Evolutionary conservation across 805 yeast genomes (phyloP), one percentile per base, ranked within the genome.

Genomic region (Teunomyces aglyptinius): DNA sequence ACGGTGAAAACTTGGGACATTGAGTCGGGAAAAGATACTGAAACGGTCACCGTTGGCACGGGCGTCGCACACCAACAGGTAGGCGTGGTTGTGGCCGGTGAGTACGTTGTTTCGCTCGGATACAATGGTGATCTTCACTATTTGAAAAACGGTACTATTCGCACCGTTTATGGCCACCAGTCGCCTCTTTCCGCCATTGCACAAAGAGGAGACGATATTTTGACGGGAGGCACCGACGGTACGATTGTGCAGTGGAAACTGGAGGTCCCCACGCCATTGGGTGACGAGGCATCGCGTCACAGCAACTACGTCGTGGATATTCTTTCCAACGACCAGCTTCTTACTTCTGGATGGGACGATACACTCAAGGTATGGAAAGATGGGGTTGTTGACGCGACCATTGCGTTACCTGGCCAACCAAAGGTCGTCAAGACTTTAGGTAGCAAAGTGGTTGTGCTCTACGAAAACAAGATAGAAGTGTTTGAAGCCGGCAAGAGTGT

Each of bases 321-420:
- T 13, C 50, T 64, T 13, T 3, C 39, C 7, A 26, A 36, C 11
- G 19, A 15, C 11, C 45, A 31, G 54, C 44, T 67, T 5, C 57
- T 81, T 15, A 74, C 89, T n/a, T 72, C 81, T 16, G 95, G 91
- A 3, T 94, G 98, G 98, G 99, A 92, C 65, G 96, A 89, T 59
- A 80, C 80, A 11, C 57, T 90, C 39, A 80, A 77, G 58, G 36
- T 60, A 12, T 67, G 75, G 73, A 49, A 57, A 11, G 50, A 50
- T n/a, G 54, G 48, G 11, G 44, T 44, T 3, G 47, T 57, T 34
- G 45, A 43, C 13, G 27, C 43, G 7, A 28, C 56, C 2, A 42
- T 54, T 6, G 49, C 43, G 10, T 53, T 64, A 43, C 45, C 53
- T 1, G 56, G 58, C 13, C 77, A 72, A 54, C 76, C 77, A n/a